Conservation (phyloP, 768 basidiomycete species). For the Tricholoma hemisulphureum region DNA sequence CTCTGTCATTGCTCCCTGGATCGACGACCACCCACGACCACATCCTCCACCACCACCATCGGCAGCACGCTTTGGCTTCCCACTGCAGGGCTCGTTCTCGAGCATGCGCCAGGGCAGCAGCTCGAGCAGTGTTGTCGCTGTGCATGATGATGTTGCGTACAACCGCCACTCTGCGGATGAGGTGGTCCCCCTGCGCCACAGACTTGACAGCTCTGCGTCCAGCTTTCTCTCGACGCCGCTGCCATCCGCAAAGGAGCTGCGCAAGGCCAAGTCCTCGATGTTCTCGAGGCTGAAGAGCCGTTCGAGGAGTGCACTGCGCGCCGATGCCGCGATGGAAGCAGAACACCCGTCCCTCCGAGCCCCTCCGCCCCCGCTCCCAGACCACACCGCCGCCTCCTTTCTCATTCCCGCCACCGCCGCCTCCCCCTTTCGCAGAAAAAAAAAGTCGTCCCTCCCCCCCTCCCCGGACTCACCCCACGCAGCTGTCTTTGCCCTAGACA, state of each 20-base stretch:
- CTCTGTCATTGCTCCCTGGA: slow-evolving; percentile 28
- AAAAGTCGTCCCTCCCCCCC: slow-evolving; percentile 30
- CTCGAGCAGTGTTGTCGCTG: too few species aligned
- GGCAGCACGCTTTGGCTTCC: slow-evolving; percentile 37
- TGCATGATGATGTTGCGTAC: too few species aligned
- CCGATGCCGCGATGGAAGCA: slow-evolving; percentile 29
- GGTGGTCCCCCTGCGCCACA: slow-evolving; percentile 12
- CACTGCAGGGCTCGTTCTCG: slow-evolving; percentile 38
- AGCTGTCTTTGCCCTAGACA: slow-evolving; percentile 53
- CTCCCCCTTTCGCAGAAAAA: slow-evolving; percentile 28
- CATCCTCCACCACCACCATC: slow-evolving; percentile 48
- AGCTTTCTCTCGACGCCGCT: background rate
- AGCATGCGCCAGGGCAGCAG: slow-evolving; percentile 14
- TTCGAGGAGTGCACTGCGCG: slow-evolving; percentile 37
- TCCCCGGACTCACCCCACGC: slow-evolving; percentile 29
- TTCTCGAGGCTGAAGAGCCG: slow-evolving; percentile 42
- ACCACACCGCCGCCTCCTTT: slow-evolving; percentile 20
- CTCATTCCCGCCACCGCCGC: slow-evolving; percentile 12
- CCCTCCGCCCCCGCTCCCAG: slow-evolving; percentile 33
- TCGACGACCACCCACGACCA: slow-evolving; percentile 12
- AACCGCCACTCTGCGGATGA: slow-evolving; percentile 34
- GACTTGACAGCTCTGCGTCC: slow-evolving; percentile 23
- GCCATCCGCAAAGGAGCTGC: slow-evolving; percentile 27
- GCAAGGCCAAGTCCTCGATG: slow-evolving; percentile 51
- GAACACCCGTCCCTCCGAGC: slow-evolving; percentile 39